Conservation (phyloP, 495 filamentous ascomycete species). For the Annulohypoxylon maeteangense region DNA sequence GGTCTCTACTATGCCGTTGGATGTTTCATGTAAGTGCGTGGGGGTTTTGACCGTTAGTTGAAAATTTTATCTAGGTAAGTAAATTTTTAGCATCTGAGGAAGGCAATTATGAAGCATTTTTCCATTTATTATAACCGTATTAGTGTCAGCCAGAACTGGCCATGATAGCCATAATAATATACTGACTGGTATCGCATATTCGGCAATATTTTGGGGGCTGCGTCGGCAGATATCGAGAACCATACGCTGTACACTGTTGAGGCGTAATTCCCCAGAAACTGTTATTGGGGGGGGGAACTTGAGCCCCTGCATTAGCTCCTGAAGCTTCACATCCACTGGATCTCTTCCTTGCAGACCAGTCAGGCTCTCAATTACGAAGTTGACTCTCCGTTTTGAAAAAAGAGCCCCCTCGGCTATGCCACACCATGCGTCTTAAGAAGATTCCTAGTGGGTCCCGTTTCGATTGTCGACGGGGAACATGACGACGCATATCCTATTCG, state of each 20-base stretch:
- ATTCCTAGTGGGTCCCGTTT: conserved; percentile 39
- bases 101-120: background rate
- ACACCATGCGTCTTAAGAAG: conserved; percentile 36
- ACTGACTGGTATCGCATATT: background rate
- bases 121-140: conserved; percentile 5
- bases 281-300: conserved; percentile 13
- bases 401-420: conserved; percentile 35
- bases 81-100: background rate
- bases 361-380: conserved; percentile 28
- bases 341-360: conserved; percentile 7
- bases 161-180: background rate
- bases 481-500: conserved; percentile 39
- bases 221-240: conserved; percentile 6
- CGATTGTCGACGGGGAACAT: conserved; percentile 37
- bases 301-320: conserved; percentile 42
- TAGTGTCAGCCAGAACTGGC: background rate
- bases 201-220: conserved; percentile 18
- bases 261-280: conserved; percentile 34
- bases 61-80: background rate
- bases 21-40: background rate
- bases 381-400: conserved; percentile 7
- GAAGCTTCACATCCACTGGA: conserved; percentile 27
- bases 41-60: background rate
- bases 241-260: background rate
- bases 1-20: background rate